These are phyloP conservation scores for Moringa oleifera DNA, from an alignment of 345 rosid genomes.

Conservation along the genomic window DNA sequence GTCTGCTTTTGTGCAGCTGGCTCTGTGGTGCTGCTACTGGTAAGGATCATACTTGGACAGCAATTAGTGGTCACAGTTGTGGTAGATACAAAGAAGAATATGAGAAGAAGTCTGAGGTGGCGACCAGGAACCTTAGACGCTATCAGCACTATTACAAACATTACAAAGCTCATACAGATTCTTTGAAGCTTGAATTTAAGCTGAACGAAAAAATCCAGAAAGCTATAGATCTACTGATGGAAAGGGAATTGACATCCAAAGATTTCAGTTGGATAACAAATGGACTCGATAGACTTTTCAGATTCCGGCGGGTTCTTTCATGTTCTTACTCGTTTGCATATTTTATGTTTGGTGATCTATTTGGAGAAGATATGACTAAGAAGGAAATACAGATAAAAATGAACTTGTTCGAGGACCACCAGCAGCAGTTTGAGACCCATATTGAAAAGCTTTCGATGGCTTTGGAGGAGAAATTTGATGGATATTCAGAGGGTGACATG, in stretches of 20 bases:
- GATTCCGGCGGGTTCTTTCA: conserved; percentile 47
- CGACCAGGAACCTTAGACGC: conserved; percentile 36
- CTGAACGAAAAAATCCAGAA: conserved; percentile 28
- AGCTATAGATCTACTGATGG: conserved; percentile 32
- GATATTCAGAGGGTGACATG: conserved; percentile 14
- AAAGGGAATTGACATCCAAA: conserved; percentile 30
- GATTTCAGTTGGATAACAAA: conserved; percentile 52
- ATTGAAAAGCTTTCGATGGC: conserved; percentile 37
- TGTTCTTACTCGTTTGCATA: conserved; percentile 56
- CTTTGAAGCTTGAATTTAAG: conserved; percentile 42
- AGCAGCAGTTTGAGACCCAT: conserved; percentile 37
- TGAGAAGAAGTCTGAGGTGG: conserved; percentile 30
- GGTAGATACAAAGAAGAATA: conserved; percentile 44
- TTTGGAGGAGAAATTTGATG: conserved; percentile 32
- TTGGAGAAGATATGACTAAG: conserved; percentile 32
- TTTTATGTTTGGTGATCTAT: conserved; percentile 46
- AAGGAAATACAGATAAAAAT: conserved; percentile 35
- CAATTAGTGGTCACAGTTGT: conserved; percentile 44
- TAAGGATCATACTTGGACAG: conserved; percentile 31
- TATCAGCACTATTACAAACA: conserved; percentile 49
- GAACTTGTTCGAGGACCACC: conserved; percentile 37
- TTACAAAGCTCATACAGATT: conserved; percentile 53
- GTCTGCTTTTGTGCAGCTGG: conserved; percentile 41
- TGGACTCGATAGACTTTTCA: conserved; percentile 41
- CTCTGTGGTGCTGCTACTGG: conserved; percentile 66